Base-by-base conservation (phyloP, 495 filamentous ascomycete genomes). In the Penicillium cataractarum region DNA sequence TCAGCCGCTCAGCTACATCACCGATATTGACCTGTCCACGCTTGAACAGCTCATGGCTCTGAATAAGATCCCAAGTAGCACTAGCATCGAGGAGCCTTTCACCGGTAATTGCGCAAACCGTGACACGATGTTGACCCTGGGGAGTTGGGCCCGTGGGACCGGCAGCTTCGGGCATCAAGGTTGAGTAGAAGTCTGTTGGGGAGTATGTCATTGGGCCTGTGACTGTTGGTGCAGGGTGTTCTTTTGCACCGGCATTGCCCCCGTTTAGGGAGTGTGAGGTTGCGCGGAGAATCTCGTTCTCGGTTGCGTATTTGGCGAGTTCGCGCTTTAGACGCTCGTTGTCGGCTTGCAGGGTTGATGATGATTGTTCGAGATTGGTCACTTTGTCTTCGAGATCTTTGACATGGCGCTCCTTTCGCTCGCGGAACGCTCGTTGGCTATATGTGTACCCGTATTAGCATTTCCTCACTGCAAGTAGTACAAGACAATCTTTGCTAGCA, bases 351-450 rank as follows among this genome's bases (percentile, higher is more conserved):
- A 90, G 71, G 22, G 75, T 76, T 17, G 72, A 74, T 10, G 82
- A 84, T 60, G 77, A 76, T 63, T 84, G 80, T 74, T 92, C 89
- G 24, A 96, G 83, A 55, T 82, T 84, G 57, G 85, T 87, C 39
- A 97, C 88, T 69, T 96, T 95, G 54, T 86, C 83, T 77, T 98
- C 94, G 32, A 98, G 89, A 57, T 97, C 92, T 72, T 91, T 91
- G 52, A 97, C 92, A 68, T 96, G 93, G 46, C 89, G 87, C 72
- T 97, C 95, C 77, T 97, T 99, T 64, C 95, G 90, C 74, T 99
- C 95, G 59, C 95, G 92, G 74, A 97, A 99, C 50, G 95, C 95
- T 69, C 95, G 89, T 80, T 99, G 95, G 33, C 94, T 97, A 62
- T 57, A 58, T 31, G 29, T 17, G 17, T 9, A 35, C 0, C 4